A percentile compares a stretch with the other conserved stretches of the same genome.
phyloP scores from a whole-genome alignment of 148 eudicot genomes.

The Amaranthus palmeri region DNA sequence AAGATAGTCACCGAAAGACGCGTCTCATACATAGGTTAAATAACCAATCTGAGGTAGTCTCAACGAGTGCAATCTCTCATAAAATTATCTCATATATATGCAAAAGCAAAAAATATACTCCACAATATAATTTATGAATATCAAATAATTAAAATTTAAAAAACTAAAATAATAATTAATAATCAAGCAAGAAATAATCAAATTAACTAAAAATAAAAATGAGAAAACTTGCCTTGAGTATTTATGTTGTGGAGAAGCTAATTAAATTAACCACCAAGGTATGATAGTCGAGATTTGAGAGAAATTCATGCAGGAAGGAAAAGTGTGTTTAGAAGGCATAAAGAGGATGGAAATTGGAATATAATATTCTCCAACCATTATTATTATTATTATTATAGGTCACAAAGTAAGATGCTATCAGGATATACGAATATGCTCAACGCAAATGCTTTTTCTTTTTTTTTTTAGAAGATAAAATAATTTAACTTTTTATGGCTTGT shows the following conservation, averaged over 20 bases:
- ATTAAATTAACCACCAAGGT: too few relatives aligned
- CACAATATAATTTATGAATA: too few relatives aligned
- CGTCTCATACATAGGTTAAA: too few relatives aligned
- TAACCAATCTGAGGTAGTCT: too few relatives aligned
- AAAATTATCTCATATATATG: too few relatives aligned
- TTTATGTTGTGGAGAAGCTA: neutral
- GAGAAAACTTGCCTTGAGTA: neutral
- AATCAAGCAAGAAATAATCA: too few relatives aligned
- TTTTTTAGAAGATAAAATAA: neutral
- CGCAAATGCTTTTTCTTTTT: neutral
- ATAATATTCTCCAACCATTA: neutral
- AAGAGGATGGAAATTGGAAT: neutral
- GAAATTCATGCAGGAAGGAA: neutral
- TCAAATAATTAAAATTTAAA: too few relatives aligned
- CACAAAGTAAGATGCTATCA: constrained; percentile 29
- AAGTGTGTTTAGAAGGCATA: neutral
- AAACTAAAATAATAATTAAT: too few relatives aligned
- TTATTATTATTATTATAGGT: neutral
- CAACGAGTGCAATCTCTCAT: too few relatives aligned
- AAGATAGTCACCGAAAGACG: too few relatives aligned
- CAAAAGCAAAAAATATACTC: too few relatives aligned
- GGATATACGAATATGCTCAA: constrained; percentile 50
- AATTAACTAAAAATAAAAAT: neutral
- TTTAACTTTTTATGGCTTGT: neutral
- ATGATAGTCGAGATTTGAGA: neutral